Evolutionary conservation across 306 rosid species (phyloP), one percentile per base, ranked within the genome.

Genomic region (Citrullus mucosospermus): DNA sequence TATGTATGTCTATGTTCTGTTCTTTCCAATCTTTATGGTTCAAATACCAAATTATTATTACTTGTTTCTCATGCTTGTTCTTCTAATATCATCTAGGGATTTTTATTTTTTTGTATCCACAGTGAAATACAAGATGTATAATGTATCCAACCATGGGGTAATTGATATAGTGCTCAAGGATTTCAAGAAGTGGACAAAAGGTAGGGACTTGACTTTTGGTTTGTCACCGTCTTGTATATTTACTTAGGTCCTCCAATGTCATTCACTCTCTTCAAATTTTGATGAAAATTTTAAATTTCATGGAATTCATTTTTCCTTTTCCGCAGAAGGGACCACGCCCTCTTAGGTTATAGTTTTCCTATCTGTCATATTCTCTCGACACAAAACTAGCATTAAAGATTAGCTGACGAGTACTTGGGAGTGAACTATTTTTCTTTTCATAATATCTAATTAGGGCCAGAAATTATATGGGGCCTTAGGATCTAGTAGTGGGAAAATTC

Each of bases 101-200:
- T 36, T 56, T 58, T 82, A 25, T 86, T 36, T 36, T 36, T 36
- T 4, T 36, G 77, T 28, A 6, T 62, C 78, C 83, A 22, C 89
- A 93, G 97, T 93, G 88, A 90, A 83, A 83, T 85, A 85, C 90
- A 93, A 91, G 79, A 89, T 85, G 88, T 88, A 90, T 20, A 91
- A 90, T 60, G 82, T 85, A 59, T 85, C 97, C 18, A 81, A 85
- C 72, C 89, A 85, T 30, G 86, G 85, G 51, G 83, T 89, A 48
- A 78, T 81, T 1, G 97, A 91, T 83, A 88, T 89, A 67, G 81
- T 89, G 84, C 82, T 71, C 57, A 93, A 87, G 84, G 98, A 91
- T 80, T 91, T 91, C 79, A 93, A 91, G 79, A 91, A 86, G 88
- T 93, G 96, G 97, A 85, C 87, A 56, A 93, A 86, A 79, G 96